Evolutionary conservation across 768 basidiomycete genomes (phyloP), one percentile per base, ranked within the genome.

Genomic region (Amanita jacksonii): DNA sequence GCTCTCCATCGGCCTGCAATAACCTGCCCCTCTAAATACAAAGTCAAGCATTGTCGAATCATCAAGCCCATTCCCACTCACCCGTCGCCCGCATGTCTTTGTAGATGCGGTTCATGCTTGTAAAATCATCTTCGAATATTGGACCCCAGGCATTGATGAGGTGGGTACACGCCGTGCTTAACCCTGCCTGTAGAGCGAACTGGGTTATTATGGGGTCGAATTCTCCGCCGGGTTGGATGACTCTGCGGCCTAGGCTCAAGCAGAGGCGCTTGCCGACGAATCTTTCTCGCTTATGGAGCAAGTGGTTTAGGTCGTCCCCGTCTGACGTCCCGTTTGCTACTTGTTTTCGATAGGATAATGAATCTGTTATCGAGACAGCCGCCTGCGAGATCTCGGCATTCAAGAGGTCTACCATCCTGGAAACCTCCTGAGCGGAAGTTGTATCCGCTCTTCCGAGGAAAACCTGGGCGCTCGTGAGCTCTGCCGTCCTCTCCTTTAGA

Each of bases 1-100:
- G 75, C 68, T 44, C 76, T 67, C 76, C 76, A 79, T 18, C 70
- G 63, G 35, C 74, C 77, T 9, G 76, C 67, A 23, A 73, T 65
- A 1, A 68, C 63, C 56, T 76, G 75, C 22, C 66, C 62, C 52
- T 76, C 76, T 13, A 19, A 18, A 25, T 8, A 6, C 36, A 12
- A 30, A 28, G 24, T 41, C 19, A 18, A 19, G 27, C 38, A 41
- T 13, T 30, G 19, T 24, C 19, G n/a, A 35, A 38, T 38, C 16
- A 19, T 5, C n/a, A 7, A 18, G 15, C 8, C 8, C 10, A 12
- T 16, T 2, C 7, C 7, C 10, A 51, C 59, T 44, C 38, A 72
- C 74, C 73, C 52, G 66, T 56, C 44, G 64, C 59, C 19, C 68
- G 62, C 18, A 78, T 65, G 46, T 54, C 50, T 13, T 54, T 60